Base-by-base conservation (phyloP, 2,329 filamentous ascomycete genomes). In the Aspergillus niger region DNA sequence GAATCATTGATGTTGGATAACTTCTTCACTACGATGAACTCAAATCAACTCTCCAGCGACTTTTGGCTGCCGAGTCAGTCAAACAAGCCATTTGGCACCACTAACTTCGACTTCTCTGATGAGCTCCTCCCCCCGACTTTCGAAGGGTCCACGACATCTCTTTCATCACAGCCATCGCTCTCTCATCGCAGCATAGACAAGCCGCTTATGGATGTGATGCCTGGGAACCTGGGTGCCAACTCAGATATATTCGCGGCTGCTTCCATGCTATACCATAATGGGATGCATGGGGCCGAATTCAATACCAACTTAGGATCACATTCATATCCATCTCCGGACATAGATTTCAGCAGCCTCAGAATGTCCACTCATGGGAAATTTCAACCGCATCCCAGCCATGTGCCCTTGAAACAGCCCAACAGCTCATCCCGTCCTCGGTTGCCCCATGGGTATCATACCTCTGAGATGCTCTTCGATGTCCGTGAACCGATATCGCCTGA, bases 91-190 rank as follows among this genome's bases (percentile, higher is more conserved):
- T 62, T 69, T 8, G 67, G 67, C 10, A 28, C 66, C 10, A 60
- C 71, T 38, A 69, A 70, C 22, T 71, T 79, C 36, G 74, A 76
- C 50, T 80, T 77, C 76, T 64, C 72, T 26, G 69, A 73, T 20
- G 84, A 86, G 60, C 77, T 89, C 20, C 77, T 89, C 20, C 88
- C 87, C 5, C 87, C 87, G 1, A 82, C 82, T 52, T 86, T 90
- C 65, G 84, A 90, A 77, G 87, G 87, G 54, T 86, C 87, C 11
- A 80, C 84, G 1, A 89, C 87, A 20, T 89, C 86, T 3, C 84
- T 85, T 64, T 86, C 86, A 17, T 86, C 86, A 17, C 82, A 85
- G 53, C 83, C 85, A 38, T 76, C 74, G 2, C 64, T 70, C 24
- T 64, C 71, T 48, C 68, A 70, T 39, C 69, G 69, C 30, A 63